These are phyloP conservation scores for Cladophialophora immunda DNA, from an alignment of 2,329 filamentous ascomycete species.

Conservation along the genomic window DNA sequence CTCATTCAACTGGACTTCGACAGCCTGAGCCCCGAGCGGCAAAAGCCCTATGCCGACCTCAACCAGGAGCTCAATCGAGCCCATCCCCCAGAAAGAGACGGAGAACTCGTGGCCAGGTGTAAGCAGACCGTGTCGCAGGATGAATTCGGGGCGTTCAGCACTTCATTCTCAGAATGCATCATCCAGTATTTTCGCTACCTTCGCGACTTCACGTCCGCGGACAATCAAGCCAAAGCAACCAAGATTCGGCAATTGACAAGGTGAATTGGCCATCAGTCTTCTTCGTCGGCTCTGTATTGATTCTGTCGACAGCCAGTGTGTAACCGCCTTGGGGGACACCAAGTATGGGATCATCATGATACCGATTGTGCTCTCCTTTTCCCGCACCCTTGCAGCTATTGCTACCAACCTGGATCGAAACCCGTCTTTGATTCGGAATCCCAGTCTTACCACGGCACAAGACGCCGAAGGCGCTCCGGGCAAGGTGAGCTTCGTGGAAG, in stretches of 20 bases:
- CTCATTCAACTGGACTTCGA: conserved; percentile 41
- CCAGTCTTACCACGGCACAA: conserved; percentile 49
- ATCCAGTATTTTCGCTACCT: conserved; percentile 42
- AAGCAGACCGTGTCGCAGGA: conserved; percentile 35
- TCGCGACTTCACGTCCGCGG: conserved; percentile 37
- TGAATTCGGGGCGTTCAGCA: conserved; percentile 38
- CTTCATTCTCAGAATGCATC: conserved; percentile 38
- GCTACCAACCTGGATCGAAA: conserved; percentile 84
- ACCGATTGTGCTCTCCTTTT: conserved; percentile 82
- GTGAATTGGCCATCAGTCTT: conserved; percentile 25
- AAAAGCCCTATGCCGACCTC: conserved; percentile 38
- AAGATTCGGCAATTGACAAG: conserved; percentile 39
- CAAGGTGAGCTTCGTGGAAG: conserved; percentile 81
- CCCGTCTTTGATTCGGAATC: conserved; percentile 73
- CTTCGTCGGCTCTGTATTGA: conserved; percentile 3
- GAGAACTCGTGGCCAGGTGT: conserved; percentile 33
- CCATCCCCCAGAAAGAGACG: conserved; percentile 37
- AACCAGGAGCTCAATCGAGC: conserved; percentile 37
- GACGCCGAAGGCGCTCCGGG: conserved; percentile 67
- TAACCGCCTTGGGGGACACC: conserved; percentile 80
- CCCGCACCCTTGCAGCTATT: conserved; percentile 79
- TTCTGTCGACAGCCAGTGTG: conserved; percentile 70
- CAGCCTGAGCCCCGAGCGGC: conserved; percentile 34
- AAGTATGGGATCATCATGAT: conserved; percentile 83
- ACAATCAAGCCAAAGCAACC: conserved; percentile 38